Evolutionary conservation across 345 rosid genomes (phyloP).

Genomic region (Dovyalis caffra): DNA sequence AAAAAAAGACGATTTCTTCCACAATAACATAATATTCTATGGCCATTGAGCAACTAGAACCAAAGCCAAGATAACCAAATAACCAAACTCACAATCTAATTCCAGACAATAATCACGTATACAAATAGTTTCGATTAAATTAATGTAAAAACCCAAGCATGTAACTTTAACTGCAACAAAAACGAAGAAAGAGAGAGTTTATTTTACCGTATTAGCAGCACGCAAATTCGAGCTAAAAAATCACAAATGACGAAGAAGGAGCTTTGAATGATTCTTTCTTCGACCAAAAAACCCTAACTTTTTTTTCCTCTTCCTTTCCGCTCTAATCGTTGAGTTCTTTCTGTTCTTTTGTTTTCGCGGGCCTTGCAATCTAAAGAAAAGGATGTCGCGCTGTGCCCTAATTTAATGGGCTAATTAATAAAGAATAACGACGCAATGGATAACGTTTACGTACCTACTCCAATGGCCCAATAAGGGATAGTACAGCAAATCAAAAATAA

Average conservation of each 20-base stretch:
- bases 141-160: background rate
- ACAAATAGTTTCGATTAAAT: background rate
- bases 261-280: background rate
- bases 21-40: background rate
- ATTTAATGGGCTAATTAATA: background rate
- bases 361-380: background rate
- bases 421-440: background rate
- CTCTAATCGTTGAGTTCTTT: background rate
- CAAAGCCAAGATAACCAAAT: background rate
- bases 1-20: background rate
- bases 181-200: background rate
- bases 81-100: background rate
- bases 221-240: background rate
- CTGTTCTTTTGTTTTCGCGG: background rate
- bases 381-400: background rate
- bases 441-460: background rate
- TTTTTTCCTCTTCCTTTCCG: background rate
- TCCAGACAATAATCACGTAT: background rate
- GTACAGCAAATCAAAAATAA: too few species aligned
- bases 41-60: background rate
- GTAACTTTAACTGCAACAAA: background rate
- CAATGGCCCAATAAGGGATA: background rate
- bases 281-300: constrained; percentile 9
- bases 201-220: constrained; percentile 4
- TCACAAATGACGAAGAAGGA: background rate